Conservation (phyloP, 371 early-diverging fungal genomes). For the Rhizopus delemar region DNA sequence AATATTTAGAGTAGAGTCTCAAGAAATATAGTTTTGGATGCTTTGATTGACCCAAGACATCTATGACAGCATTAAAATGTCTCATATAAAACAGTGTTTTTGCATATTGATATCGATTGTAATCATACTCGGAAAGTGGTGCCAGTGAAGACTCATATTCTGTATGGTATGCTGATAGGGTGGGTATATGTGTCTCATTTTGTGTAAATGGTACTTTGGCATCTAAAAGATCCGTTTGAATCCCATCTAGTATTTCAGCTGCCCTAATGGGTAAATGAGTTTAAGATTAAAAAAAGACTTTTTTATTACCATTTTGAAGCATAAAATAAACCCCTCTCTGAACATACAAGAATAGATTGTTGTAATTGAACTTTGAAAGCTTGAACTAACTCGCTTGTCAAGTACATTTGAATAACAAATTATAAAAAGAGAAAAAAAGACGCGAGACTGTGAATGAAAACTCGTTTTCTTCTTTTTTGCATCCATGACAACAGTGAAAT, state of each 20-base stretch:
- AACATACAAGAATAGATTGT: conserved; percentile 64
- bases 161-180: conserved; percentile 20
- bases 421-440: neutral
- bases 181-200: conserved; percentile 1
- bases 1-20: conserved; percentile 68
- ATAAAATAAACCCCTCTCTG: conserved; percentile 66
- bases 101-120: conserved; percentile 65
- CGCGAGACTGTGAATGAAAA: neutral
- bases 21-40: conserved; percentile 63
- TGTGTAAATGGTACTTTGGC: conserved; percentile 7
- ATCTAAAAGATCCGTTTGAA: conserved; percentile 30
- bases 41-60: conserved; percentile 47
- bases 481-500: too few relatives aligned
- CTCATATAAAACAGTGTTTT: conserved; percentile 73
- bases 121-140: conserved; percentile 35
- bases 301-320: conserved; percentile 70
- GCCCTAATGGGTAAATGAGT: conserved; percentile 49
- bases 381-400: conserved; percentile 18
- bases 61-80: conserved; percentile 67
- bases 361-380: conserved; percentile 38
- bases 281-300: neutral
- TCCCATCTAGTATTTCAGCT: conserved; percentile 67
- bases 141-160: conserved; percentile 25
- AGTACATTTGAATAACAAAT: conserved; percentile 12
- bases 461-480: too few relatives aligned